Evolutionary conservation across 1,139 yeast genomes (phyloP), one percentile per base, ranked within the genome.

Genomic region (Pichia sp.): DNA sequence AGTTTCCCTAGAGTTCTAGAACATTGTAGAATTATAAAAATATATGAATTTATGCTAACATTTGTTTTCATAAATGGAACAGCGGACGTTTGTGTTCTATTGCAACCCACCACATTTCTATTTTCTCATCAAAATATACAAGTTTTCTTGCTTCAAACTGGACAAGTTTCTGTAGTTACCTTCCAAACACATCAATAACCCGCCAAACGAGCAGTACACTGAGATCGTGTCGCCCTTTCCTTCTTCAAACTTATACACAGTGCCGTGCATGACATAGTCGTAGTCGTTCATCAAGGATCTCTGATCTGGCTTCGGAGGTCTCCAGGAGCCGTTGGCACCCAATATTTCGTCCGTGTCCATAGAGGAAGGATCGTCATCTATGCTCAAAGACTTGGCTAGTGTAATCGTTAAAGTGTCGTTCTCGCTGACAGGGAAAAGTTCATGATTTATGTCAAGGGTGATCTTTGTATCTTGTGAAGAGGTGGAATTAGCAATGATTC

Each of bases 231-330:
- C 87, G 55, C 70, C 75, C 61, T 75, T 74, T 59, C 82, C 86
- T 73, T 93, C 99, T 70, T 93, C 97, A 68, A 95, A 93, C 71
- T 93, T 90, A 77, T 95, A 95, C 50, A 95, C 96, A 15, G 97
- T 92, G 57, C 99, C 99, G 71, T 92, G 86, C 98, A 93, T 93
- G 64, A 93, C 98, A 66, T 95, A 95, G 70, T 95, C 99, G 73
- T 90, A 93, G 68, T 93, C 98, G 69, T 93, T 98, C 58, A 97
- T 97, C 67, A 93, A 78, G 1, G 95, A 82, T 65, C 86, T 80
- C 63, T 90, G 97, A 57, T 85, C 88, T 13, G 87, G 79, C 70
- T 81, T 87, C 46, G 97, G 95, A 3, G 93, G 92, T 75, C 97
- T 85, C 98, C 98, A 93, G 16, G 90, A 84, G 41, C 89, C 85